Evolutionary conservation across 352 stramenopile genomes (phyloP).

Genomic region (Plasmopara muralis): DNA sequence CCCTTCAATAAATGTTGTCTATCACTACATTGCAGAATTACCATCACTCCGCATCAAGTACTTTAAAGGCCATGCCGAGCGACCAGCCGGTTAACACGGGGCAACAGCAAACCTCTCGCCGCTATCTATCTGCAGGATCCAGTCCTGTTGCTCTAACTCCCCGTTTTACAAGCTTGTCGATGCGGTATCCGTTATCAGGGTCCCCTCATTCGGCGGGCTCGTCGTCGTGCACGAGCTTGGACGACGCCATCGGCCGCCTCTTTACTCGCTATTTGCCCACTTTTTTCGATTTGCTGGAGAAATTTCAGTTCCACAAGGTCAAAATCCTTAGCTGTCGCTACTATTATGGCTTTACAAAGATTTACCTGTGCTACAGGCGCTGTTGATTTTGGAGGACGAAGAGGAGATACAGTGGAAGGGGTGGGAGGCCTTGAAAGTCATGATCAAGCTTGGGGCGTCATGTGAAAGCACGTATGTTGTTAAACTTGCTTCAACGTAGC

Average conservation of each 20-base stretch:
- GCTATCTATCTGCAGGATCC: conserved; percentile 32
- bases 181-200: conserved; percentile 32
- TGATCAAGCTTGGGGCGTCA: conserved; percentile 49
- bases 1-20: too few relatives aligned
- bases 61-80: conserved; percentile 14
- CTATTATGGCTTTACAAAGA: neutral
- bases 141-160: conserved; percentile 43
- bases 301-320: conserved; percentile 59
- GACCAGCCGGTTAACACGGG: conserved; percentile 15
- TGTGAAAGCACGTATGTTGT: conserved; percentile 50
- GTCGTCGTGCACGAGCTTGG: conserved; percentile 18
- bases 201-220: conserved; percentile 20
- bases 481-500: neutral
- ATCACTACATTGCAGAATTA: neutral
- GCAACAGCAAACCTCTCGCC: conserved; percentile 14
- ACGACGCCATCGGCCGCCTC: conserved; percentile 41
- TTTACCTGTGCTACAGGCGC: conserved; percentile 23
- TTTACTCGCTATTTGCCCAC: conserved; percentile 47
- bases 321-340: neutral
- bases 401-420: conserved; percentile 38
- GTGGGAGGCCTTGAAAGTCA: conserved; percentile 46
- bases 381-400: conserved; percentile 35
- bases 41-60: neutral
- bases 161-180: conserved; percentile 35
- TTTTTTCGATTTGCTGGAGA: conserved; percentile 56